Percentiles rank a stretch among this genome's conserved stretches.
These are phyloP conservation scores for Emergomyces orientalis DNA, from an alignment of 2,329 filamentous ascomycete species.

Conservation along the genomic window DNA sequence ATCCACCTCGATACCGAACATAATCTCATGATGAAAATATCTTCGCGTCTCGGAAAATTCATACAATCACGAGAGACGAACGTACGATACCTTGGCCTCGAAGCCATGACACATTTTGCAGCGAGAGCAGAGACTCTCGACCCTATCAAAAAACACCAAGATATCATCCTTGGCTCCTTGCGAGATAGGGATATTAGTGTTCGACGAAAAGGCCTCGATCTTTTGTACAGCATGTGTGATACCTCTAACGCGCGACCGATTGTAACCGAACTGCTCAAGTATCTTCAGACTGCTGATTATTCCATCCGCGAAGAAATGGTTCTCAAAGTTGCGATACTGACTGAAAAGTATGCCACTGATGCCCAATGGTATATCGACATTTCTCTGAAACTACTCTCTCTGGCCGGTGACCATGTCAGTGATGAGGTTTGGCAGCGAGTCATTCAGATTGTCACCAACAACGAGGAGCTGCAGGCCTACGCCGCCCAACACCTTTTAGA, in stretches of 20 bases:
- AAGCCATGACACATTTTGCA: constrained; percentile 96
- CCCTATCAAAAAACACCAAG: constrained; percentile 96
- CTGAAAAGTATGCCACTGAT: constrained; percentile 96
- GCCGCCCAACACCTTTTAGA: constrained; percentile 87
- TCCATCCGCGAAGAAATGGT: constrained; percentile 99
- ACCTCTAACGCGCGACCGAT: constrained; percentile 87
- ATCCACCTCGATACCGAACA: constrained; percentile 96
- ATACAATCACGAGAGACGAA: constrained; percentile 97
- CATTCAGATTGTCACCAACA: constrained; percentile 98
- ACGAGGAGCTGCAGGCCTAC: constrained; percentile 95
- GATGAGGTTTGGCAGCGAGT: constrained; percentile 99
- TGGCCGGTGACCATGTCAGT: constrained; percentile 96
- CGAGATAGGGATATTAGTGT: constrained; percentile 97
- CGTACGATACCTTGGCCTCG: constrained; percentile 86
- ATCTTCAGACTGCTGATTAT: constrained; percentile 93
- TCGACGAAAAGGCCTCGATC: constrained; percentile 83
- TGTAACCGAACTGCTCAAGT: constrained; percentile 85
- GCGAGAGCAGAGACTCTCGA: constrained; percentile 88
- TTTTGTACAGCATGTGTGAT: constrained; percentile 99
- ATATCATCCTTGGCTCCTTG: constrained; percentile 86
- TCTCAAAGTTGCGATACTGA: constrained; percentile 93
- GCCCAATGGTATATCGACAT: constrained; percentile 99
- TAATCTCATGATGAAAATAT: constrained; percentile 92
- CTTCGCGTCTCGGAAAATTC: constrained; percentile 79
- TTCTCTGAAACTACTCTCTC: constrained; percentile 82